Conservation (phyloP, 164 flowering plant genomes). For the Annona cherimola region DNA sequence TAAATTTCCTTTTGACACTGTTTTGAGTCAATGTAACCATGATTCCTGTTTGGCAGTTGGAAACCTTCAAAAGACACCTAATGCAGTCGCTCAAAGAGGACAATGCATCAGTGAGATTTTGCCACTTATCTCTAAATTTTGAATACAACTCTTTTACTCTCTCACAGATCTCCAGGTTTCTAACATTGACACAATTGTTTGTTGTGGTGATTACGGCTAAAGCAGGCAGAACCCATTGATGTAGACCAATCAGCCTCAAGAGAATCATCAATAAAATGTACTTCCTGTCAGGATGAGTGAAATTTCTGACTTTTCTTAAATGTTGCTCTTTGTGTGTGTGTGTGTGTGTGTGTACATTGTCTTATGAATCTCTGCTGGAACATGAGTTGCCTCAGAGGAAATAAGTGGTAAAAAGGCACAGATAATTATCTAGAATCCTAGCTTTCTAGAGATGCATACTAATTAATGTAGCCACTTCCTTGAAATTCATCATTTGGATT, state of each 20-base stretch:
- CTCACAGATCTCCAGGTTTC: not conserved
- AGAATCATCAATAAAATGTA: slow-evolving; percentile 51
- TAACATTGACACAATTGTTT: not conserved
- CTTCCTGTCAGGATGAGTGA: not conserved
- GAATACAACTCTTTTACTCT: not conserved
- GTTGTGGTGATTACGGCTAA: slow-evolving; percentile 11
- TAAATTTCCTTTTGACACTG: not conserved
- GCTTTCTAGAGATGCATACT: not conserved
- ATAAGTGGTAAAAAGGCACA: not conserved
- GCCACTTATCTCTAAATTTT: no score
- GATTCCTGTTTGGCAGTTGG: slow-evolving; percentile 51
- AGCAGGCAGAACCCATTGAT: slow-evolving; percentile 78
- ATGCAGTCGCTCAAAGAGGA: slow-evolving; percentile 90
- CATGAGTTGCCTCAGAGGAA: not conserved
- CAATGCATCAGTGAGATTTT: slow-evolving; percentile 53
- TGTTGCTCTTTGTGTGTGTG: no score
- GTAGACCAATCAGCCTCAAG: slow-evolving; percentile 66
- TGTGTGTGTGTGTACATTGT: no score
- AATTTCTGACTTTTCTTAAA: not conserved
- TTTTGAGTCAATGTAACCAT: not conserved
- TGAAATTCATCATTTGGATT: not conserved
- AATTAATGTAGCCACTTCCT: not conserved
- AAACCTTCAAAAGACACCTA: slow-evolving; percentile 87
- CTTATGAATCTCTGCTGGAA: no score
- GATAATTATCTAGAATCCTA: not conserved